These are phyloP conservation scores for Albizia julibrissin DNA, from an alignment of 306 rosid species.

Conservation along the genomic window DNA sequence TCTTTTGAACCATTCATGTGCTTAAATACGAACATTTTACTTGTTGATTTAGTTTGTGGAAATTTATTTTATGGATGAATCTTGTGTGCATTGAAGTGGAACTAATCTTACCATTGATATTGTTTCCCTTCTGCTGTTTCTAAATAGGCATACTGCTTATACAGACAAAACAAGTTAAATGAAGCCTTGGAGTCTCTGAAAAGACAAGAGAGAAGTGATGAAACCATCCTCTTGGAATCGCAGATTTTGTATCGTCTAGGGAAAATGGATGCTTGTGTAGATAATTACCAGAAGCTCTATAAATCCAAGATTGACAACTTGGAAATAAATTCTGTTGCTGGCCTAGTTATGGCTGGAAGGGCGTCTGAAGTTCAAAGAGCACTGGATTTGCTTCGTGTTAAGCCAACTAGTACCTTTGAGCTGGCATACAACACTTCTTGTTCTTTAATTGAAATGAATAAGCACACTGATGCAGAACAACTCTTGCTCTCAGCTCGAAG, in stretches of 20 bases:
- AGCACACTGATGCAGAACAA: constrained; percentile 86
- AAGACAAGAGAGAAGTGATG: constrained; percentile 58
- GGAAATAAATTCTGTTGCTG: constrained; percentile 85
- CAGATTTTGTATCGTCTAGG: constrained; percentile 91
- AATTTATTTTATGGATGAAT: constrained; percentile 4
- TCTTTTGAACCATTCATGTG: constrained; percentile 23
- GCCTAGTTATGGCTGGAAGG: constrained; percentile 81
- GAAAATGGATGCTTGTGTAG: constrained; percentile 87
- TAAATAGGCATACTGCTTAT: constrained; percentile 91
- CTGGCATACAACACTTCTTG: constrained; percentile 94
- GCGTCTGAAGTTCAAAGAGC: constrained; percentile 79
- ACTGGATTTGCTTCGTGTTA: constrained; percentile 72
- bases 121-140: constrained; percentile 33
- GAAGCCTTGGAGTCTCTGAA: constrained; percentile 78
- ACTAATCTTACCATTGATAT: constrained; percentile 27
- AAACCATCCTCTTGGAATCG: constrained; percentile 75
- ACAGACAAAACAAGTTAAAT: constrained; percentile 87
- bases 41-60: neutral
- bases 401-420: constrained; percentile 89
- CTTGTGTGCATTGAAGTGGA: neutral
- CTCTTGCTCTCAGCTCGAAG: constrained; percentile 82
- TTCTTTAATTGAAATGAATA: constrained; percentile 69
- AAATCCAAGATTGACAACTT: constrained; percentile 76
- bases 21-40: constrained; percentile 2
- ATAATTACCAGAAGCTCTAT: constrained; percentile 82